phyloP scores from a whole-genome alignment of 2,329 filamentous ascomycete genomes.

The Hymenoscyphus fraxineus region DNA sequence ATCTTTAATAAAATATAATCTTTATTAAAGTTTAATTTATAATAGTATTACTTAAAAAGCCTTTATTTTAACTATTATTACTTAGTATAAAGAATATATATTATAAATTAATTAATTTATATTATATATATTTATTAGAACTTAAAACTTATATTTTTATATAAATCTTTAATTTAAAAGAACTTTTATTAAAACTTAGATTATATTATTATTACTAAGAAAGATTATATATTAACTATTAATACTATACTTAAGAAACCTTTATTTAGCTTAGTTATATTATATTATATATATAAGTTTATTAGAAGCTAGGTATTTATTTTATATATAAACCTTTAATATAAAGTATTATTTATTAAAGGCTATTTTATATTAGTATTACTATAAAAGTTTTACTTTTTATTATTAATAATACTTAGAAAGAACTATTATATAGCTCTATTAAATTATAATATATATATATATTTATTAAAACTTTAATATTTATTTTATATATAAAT shows the following conservation, averaged over 20 bases:
- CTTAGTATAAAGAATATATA: neutral
- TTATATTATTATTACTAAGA: neutral
- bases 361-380: too few relatives aligned
- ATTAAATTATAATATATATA: too few relatives aligned
- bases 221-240: neutral
- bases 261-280: neutral
- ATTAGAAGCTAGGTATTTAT: neutral
- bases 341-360: neutral
- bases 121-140: neutral
- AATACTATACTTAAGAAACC: neutral
- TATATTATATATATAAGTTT: neutral
- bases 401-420: too few relatives aligned
- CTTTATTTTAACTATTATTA: too few relatives aligned
- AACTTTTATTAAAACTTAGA: too few relatives aligned
- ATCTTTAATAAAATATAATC: neutral
- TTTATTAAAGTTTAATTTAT: neutral
- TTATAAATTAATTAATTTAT: neutral
- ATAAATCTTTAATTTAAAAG: neutral
- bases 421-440: too few relatives aligned
- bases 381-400: too few relatives aligned
- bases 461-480: too few relatives aligned
- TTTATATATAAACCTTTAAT: neutral
- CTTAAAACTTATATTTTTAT: neutral
- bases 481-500: too few relatives aligned
- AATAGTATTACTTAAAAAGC: too few relatives aligned